Percentiles rank a stretch among this genome's conserved stretches.
Evolutionary conservation across 352 stramenopile genomes (phyloP).

Genomic region (Blastocystis sp.): DNA sequence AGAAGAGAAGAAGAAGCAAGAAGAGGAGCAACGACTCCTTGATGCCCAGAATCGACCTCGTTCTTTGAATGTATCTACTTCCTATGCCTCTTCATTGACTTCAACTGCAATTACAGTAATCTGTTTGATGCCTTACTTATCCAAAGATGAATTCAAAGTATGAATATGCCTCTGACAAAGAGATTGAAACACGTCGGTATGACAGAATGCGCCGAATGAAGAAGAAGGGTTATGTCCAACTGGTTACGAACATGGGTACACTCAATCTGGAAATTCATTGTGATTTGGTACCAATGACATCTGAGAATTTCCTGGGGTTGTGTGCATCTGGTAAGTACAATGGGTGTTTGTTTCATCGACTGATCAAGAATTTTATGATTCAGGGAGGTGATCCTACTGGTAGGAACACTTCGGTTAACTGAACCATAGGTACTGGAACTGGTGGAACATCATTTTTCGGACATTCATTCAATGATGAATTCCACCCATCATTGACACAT

Average conservation of each 20-base stretch:
- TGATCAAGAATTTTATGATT: slow-evolving; percentile 94
- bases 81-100: slow-evolving; percentile 88
- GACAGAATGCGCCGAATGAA: slow-evolving; percentile 77
- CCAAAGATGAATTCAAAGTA: slow-evolving; percentile 71
- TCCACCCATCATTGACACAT: slow-evolving; percentile 89
- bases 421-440: slow-evolving; percentile 76
- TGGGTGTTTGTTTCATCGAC: slow-evolving; percentile 87
- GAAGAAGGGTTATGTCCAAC: slow-evolving; percentile 92
- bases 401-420: not conserved
- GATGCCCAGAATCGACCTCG: slow-evolving; percentile 46
- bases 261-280: slow-evolving; percentile 92
- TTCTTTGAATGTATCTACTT: slow-evolving; percentile 76
- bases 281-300: slow-evolving; percentile 89
- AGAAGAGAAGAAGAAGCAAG: slow-evolving; percentile 70
- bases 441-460: slow-evolving; percentile 90
- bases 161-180: slow-evolving; percentile 75
- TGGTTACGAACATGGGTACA: slow-evolving; percentile 87
- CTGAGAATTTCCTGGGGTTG: slow-evolving; percentile 93
- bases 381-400: slow-evolving; percentile 88
- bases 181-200: slow-evolving; percentile 74
- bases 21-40: slow-evolving; percentile 65
- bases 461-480: slow-evolving; percentile 90
- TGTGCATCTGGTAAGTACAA: slow-evolving; percentile 88
- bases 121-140: not conserved
- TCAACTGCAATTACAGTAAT: slow-evolving; percentile 81